Percentiles rank a stretch among this genome's conserved stretches.
phyloP scores from a whole-genome alignment of 2,329 filamentous ascomycete species.

The Myriosclerotinia curreyana region DNA sequence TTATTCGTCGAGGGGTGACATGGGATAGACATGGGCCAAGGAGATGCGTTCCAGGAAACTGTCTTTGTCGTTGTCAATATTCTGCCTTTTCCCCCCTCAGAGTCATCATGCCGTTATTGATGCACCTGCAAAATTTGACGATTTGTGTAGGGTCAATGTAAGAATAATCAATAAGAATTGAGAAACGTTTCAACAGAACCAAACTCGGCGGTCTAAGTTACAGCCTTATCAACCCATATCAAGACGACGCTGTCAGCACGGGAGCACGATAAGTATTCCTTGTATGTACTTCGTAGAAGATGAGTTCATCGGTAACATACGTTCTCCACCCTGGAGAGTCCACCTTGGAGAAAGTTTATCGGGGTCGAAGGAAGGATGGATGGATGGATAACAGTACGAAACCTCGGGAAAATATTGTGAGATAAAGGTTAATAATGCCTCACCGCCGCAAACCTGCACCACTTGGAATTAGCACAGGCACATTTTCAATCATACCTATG shows the following conservation, averaged over 20 bases:
- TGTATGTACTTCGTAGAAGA: too few species aligned
- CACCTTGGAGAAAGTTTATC: neutral
- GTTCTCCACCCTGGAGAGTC: neutral
- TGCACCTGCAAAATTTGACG: too few species aligned
- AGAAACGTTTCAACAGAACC: neutral
- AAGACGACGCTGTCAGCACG: neutral
- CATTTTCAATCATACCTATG: too few species aligned
- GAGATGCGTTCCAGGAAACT: neutral
- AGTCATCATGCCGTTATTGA: neutral
- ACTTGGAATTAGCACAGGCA: too few species aligned
- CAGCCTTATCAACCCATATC: constrained; percentile 9
- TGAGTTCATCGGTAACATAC: neutral
- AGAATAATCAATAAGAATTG: neutral
- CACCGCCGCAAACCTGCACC: too few species aligned
- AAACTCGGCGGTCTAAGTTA: constrained; percentile 3
- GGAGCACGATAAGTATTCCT: neutral
- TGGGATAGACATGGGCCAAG: neutral
- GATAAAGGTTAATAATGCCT: too few species aligned
- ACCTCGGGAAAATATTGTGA: neutral
- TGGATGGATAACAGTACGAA: constrained; percentile 5
- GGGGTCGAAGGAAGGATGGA: neutral
- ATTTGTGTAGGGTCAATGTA: too few species aligned
- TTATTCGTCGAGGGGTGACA: neutral
- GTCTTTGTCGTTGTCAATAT: neutral
- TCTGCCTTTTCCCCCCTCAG: too few species aligned